Evolutionary conservation across 345 rosid species (phyloP).

Genomic region (Sisymbrium altissimum): DNA sequence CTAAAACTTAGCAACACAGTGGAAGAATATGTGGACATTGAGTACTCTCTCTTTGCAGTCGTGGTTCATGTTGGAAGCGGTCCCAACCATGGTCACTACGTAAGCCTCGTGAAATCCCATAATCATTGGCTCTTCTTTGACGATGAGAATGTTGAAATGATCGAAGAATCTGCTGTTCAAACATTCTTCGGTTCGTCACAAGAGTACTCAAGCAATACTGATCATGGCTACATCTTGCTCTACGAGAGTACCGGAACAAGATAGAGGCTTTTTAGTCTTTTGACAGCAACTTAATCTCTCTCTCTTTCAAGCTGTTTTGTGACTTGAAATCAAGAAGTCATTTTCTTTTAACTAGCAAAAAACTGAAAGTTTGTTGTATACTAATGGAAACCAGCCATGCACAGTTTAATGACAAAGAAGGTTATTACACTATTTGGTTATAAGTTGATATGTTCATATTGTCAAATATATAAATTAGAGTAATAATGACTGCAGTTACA

Average conservation of each 20-base stretch:
- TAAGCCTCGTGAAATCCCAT: conserved; percentile 88
- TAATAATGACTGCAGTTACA: conserved; percentile 16
- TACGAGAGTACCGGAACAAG: conserved; percentile 60
- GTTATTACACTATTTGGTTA: not conserved
- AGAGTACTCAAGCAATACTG: conserved; percentile 81
- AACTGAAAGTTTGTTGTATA: not conserved
- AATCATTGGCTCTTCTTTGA: conserved; percentile 92
- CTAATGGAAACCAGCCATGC: conserved; percentile 15
- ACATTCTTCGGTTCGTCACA: conserved; percentile 91
- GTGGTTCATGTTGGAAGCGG: conserved; percentile 97
- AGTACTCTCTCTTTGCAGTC: conserved; percentile 85
- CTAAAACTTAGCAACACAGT: conserved; percentile 84
- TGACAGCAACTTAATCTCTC: not conserved
- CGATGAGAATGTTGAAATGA: conserved; percentile 89
- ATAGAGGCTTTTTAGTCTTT: conserved; percentile 26
- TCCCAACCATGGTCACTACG: conserved; percentile 92
- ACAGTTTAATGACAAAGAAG: conserved; percentile 11
- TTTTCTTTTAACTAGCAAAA: not conserved
- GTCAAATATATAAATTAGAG: conserved; percentile 4
- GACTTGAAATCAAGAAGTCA: not conserved
- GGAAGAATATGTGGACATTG: conserved; percentile 63
- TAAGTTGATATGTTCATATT: conserved; percentile 3
- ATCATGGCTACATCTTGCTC: conserved; percentile 92
- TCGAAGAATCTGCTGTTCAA: conserved; percentile 85
- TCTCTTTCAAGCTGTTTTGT: not conserved